Evolutionary conservation across 2,329 filamentous ascomycete species (phyloP).

Genomic region (Penicillium sp.): DNA sequence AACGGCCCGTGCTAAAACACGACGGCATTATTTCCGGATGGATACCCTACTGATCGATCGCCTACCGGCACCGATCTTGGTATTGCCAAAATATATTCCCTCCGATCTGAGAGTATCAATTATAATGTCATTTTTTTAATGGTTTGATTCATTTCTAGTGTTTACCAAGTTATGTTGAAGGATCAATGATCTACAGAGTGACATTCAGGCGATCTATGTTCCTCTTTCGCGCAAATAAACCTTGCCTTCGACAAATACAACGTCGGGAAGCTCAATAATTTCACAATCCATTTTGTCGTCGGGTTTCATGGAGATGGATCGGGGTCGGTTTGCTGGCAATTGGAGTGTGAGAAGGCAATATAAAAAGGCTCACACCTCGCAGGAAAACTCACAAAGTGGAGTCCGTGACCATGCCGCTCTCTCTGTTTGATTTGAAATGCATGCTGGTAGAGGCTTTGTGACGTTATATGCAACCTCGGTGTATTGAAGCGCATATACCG

Average conservation of each 20-base stretch:
- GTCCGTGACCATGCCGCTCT: background rate
- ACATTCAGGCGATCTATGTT: background rate
- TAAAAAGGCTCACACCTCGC: background rate
- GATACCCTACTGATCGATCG: background rate
- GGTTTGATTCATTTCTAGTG: too few species aligned
- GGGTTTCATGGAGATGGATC: background rate
- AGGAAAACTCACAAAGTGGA: background rate
- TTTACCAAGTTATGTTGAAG: background rate
- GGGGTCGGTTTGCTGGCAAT: background rate
- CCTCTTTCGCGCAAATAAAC: background rate
- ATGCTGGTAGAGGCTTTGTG: background rate
- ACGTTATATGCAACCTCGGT: background rate
- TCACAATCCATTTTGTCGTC: background rate
- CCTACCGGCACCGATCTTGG: background rate
- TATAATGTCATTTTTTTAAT: background rate
- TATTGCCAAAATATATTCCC: background rate
- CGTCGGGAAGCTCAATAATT: background rate
- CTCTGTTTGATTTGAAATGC: background rate
- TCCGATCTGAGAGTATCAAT: background rate
- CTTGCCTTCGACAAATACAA: background rate
- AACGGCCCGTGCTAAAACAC: too few species aligned
- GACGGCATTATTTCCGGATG: too few species aligned
- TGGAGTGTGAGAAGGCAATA: background rate
- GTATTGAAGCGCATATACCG: background rate
- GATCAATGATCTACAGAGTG: too few species aligned